Evolutionary conservation across 495 filamentous ascomycete species (phyloP).

Genomic region (Talaromyces ruber): DNA sequence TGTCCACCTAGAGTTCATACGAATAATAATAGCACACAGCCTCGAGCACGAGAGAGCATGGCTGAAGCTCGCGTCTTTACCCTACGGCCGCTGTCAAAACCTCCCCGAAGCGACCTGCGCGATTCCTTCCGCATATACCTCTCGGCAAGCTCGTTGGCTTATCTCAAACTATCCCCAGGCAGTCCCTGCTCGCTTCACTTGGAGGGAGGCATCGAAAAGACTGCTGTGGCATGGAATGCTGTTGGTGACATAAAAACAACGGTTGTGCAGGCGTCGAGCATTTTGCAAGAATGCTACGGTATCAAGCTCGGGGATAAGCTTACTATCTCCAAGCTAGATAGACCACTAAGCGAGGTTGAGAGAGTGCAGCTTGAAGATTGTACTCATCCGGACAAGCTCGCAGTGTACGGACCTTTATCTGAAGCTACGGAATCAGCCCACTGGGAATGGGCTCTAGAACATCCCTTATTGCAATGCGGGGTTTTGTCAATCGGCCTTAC

Average conservation of each 20-base stretch:
- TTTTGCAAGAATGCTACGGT: slow-evolving; percentile 54
- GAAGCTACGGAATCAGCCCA: slow-evolving; percentile 37
- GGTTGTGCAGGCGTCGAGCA: slow-evolving; percentile 56
- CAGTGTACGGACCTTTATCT: slow-evolving; percentile 22
- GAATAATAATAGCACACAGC: neutral
- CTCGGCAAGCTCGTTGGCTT: slow-evolving; percentile 52
- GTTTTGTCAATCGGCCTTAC: slow-evolving; percentile 30
- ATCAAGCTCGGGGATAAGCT: slow-evolving; percentile 57
- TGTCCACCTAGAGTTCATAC: neutral
- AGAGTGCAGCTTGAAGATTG: slow-evolving; percentile 43
- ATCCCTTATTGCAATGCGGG: slow-evolving; percentile 43
- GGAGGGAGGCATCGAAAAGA: slow-evolving; percentile 30
- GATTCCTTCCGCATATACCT: slow-evolving; percentile 61
- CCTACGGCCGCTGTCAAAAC: slow-evolving; percentile 45
- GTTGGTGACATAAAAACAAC: slow-evolving; percentile 54
- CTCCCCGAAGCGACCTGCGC: slow-evolving; percentile 42
- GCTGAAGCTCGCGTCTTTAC: slow-evolving; percentile 36
- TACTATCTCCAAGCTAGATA: slow-evolving; percentile 37
- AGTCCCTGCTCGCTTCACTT: slow-evolving; percentile 47
- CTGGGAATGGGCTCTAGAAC: slow-evolving; percentile 59
- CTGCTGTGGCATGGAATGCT: slow-evolving; percentile 59
- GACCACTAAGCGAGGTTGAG: slow-evolving; percentile 28
- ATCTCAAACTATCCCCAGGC: slow-evolving; percentile 51
- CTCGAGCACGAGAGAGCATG: slow-evolving; percentile 16
- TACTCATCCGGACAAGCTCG: slow-evolving; percentile 27